Evolutionary conservation across 73 alveolate species (phyloP), one percentile per base, ranked within the genome.

Genomic region (Urostyla sp.): DNA sequence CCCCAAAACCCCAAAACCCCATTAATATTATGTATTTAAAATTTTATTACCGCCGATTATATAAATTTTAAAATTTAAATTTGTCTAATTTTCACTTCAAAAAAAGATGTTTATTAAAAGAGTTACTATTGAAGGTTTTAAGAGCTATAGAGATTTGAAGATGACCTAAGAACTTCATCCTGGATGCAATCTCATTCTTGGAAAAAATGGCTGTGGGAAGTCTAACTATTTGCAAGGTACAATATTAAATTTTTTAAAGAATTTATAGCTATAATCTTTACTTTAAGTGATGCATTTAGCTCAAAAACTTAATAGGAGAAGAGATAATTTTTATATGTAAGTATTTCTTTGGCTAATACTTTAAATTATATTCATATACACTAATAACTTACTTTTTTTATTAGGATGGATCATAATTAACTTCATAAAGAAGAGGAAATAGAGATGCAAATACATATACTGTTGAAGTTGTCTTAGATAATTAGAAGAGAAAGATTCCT

Each of bases 201-300:
- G 98, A 0, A 67, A 89, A 21, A 93, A 93, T 81, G 98, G 98
- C 35, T 81, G 80, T 23, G 98, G 98, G 21, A 93, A 93, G 89
- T 87, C 96, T 7, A 90, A 90, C 56, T 93, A 90, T 72, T 90
- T 93, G 80, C 88, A 84, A 37, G 79, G 79, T 63, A 63, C 27
- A 24, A 15, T 40, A 37, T 21, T 20, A 5, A 31, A 35, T 3
- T 35, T 11, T 4, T 58, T 28, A 58, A 5, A 20, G 15, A 43
- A 4, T 15, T 38, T 63, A 38, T 38, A 63, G 91, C 95, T 0
- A 90, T 93, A n/a, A 86, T 90, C 72, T 93, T 87, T 59, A 96
- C 91, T 24, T 77, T 93, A 5, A 89, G 95, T 32, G 98, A 93
- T 54, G 67, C 59, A 50, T 91, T 74, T 37, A 69, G 78, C 45